These are phyloP conservation scores for Daucus carota DNA, from an alignment of 129 eudicot genomes.

Conservation along the genomic window DNA sequence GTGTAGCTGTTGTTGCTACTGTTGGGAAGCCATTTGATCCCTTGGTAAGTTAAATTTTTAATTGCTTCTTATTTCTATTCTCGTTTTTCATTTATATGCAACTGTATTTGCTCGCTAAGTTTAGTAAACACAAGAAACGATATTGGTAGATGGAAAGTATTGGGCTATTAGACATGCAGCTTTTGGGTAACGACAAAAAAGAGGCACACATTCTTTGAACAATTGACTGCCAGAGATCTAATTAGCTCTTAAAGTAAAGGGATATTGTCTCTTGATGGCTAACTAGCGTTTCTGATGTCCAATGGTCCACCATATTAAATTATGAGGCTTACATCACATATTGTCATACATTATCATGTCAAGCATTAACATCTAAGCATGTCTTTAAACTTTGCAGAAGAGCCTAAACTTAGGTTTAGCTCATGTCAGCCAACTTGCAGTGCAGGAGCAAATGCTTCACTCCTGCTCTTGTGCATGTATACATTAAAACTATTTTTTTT, in stretches of 20 bases:
- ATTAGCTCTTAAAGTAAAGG: neutral
- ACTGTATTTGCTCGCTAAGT: neutral
- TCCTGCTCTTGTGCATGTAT: neutral
- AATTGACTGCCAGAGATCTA: neutral
- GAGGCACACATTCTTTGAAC: neutral
- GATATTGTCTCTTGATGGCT: neutral
- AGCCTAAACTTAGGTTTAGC: too few relatives aligned
- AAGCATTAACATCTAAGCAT: neutral
- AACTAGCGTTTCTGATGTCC: neutral
- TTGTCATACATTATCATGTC: neutral
- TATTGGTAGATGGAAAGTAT: neutral
- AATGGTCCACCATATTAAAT: neutral
- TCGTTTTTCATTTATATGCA: neutral
- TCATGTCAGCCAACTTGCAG: neutral
- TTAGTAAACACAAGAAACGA: neutral
- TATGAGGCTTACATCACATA: neutral
- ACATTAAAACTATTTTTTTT: neutral
- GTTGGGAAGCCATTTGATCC: conserved; percentile 96
- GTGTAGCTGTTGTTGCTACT: conserved; percentile 72
- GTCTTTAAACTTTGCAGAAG: neutral
- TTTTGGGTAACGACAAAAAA: neutral
- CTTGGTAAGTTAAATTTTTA: conserved; percentile 31
- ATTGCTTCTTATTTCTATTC: conserved; percentile 1
- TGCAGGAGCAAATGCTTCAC: conserved; percentile 2
- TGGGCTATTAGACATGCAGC: neutral